Base-by-base conservation (phyloP, 2,329 filamentous ascomycete species). In the Pseudovirgaria hyperparasitica region DNA sequence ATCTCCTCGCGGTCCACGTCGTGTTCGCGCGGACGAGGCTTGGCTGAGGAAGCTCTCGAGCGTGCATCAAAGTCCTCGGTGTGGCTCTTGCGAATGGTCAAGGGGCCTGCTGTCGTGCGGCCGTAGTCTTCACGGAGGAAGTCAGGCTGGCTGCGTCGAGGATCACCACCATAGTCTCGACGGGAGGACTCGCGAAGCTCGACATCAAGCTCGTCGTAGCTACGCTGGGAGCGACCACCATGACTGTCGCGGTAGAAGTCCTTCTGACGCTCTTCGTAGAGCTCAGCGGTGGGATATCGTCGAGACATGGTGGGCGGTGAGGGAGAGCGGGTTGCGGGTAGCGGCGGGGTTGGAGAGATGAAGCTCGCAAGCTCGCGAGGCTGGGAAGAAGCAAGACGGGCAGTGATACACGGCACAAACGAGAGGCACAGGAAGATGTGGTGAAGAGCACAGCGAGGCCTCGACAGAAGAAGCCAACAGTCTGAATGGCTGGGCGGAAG, bases 51-150 rank as follows among this genome's bases (percentile, higher is more conserved):
- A 34, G n/a, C 45, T 50, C 27, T 60, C 56, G 50, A 33, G 26
- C 41, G 37, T 29, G 43, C 28, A 11, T 57, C 53, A 28, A 55
- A 49, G 23, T 56, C 46, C 5, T 52, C 48, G 20, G 60, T 52
- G 10, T 58, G 57, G 20, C 57, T 53, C 8, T 58, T 43, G 12
- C 58, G 55, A 27, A 65, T 41, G 43, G 69, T 48, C 48, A 64
- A 29, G 36, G 57, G 40, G 40, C 65, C 48, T 36, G 62, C 45
- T 34, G 41, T 46, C 25, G 51, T 51, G 29, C 57, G 50, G 35
- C 57, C 60, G 41, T 64, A 63, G 40, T 63, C 60, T 31, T 65
- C 62, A 23, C 60, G 52, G 31, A 66, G 48, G 42, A 65, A 65
- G 38, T 65, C 61, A 27, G 62, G 62, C 29, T 52, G 48, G 25